These are phyloP conservation scores for Erysimum cheiri DNA, from an alignment of 441 rosid species.

Conservation along the genomic window DNA sequence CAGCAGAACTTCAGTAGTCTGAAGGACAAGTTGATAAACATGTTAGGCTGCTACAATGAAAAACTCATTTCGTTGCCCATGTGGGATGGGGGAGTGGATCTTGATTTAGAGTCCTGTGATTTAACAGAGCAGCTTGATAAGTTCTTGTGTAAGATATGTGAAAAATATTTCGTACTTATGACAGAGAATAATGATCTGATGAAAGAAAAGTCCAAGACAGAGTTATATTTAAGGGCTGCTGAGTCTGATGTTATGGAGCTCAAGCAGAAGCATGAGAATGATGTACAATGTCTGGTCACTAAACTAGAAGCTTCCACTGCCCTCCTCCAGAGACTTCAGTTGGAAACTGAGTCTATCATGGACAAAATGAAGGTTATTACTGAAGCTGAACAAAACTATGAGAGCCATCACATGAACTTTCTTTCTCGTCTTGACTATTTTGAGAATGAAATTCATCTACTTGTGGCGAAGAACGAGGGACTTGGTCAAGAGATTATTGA, in stretches of 20 bases:
- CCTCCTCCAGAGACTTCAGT: conserved; percentile 67
- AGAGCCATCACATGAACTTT: conserved; percentile 55
- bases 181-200: conserved; percentile 62
- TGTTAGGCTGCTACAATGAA: conserved; percentile 54
- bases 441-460: conserved; percentile 65
- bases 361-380: conserved; percentile 58
- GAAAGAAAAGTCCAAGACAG: conserved; percentile 60
- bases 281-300: conserved; percentile 50
- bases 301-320: conserved; percentile 60
- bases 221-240: conserved; percentile 48
- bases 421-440: conserved; percentile 63
- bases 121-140: conserved; percentile 56
- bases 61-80: conserved; percentile 46
- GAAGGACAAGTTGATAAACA: conserved; percentile 54
- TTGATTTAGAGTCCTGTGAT: conserved; percentile 55
- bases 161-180: conserved; percentile 55
- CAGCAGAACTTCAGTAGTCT: conserved; percentile 51
- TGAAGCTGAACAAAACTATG: conserved; percentile 64
- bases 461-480: conserved; percentile 61
- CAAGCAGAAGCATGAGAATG: conserved; percentile 66
- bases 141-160: conserved; percentile 61
- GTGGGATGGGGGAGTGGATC: conserved; percentile 46
- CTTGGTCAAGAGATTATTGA: conserved; percentile 63
- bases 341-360: conserved; percentile 63
- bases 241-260: conserved; percentile 59